Percentiles rank a stretch among this genome's conserved stretches.
phyloP scores from a whole-genome alignment of 2,329 filamentous ascomycete species.

The Thielaviopsis musarum region DNA sequence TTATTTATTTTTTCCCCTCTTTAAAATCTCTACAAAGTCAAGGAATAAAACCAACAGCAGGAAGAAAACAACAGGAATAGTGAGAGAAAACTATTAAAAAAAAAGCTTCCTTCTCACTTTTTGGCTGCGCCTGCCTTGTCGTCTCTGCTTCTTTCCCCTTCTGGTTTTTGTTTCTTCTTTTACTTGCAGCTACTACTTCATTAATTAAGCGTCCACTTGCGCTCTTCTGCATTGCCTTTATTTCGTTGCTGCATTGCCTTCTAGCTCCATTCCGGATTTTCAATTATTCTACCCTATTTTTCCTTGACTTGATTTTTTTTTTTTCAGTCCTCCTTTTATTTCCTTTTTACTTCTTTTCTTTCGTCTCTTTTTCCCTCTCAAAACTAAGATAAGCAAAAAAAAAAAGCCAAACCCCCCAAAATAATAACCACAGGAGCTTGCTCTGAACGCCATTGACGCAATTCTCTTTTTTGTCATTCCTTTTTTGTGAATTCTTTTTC shows the following conservation, averaged over 20 bases:
- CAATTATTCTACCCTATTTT: background rate
- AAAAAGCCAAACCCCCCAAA: background rate
- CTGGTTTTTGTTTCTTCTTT: background rate
- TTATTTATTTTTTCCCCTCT: too few species aligned
- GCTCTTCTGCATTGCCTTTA: background rate
- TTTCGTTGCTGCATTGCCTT: background rate
- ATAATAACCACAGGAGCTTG: background rate
- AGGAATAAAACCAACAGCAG: background rate
- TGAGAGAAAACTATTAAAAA: background rate
- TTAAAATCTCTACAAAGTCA: background rate
- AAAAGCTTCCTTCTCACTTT: background rate
- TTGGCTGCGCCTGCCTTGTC: background rate
- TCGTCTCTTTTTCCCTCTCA: background rate
- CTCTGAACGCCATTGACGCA: background rate
- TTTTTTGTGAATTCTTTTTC: background rate
- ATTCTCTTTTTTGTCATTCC: slow-evolving; percentile 4
- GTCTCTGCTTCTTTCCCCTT: background rate
- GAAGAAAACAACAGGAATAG: background rate
- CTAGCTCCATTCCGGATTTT: slow-evolving; percentile 3
- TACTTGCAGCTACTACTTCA: background rate
- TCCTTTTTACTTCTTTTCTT: background rate
- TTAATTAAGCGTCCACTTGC: background rate
- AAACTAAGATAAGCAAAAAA: background rate
- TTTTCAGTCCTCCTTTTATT: background rate
- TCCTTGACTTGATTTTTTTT: background rate